Evolutionary conservation across 169 alveolate genomes (phyloP).

Genomic region (Plasmodium knowlesi): DNA sequence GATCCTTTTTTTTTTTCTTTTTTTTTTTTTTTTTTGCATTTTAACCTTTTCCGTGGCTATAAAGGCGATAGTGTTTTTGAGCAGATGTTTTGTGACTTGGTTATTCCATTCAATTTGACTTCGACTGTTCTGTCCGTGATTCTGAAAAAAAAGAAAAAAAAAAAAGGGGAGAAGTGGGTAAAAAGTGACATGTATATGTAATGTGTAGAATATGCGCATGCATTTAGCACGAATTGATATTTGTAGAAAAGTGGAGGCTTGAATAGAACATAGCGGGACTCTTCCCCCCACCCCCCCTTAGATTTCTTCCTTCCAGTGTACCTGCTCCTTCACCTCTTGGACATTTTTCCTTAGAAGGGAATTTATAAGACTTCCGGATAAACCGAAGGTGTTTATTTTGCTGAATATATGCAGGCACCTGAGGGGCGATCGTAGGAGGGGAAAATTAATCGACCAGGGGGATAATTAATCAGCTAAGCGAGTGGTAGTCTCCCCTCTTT

Average conservation of each 20-base stretch:
- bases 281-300: not conserved
- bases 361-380: not conserved
- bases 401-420: conserved; percentile 26
- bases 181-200: not conserved
- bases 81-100: not conserved
- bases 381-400: conserved; percentile 30
- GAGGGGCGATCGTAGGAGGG: not conserved
- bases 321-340: not conserved
- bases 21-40: not conserved
- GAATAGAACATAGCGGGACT: not conserved
- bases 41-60: conserved; percentile 45
- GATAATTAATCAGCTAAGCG: not conserved
- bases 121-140: not conserved
- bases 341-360: conserved; percentile 3
- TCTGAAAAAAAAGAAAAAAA: not conserved
- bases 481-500: not conserved
- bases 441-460: not conserved
- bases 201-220: not conserved
- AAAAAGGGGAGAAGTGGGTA: not conserved
- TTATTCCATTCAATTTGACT: conserved; percentile 8
- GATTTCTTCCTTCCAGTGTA: not conserved
- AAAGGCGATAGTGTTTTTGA: conserved; percentile 31
- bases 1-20: not conserved
- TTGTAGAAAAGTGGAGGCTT: not conserved
- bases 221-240: not conserved